phyloP scores from a whole-genome alignment of 352 stramenopile species.

The Aphanomyces euteiches region DNA sequence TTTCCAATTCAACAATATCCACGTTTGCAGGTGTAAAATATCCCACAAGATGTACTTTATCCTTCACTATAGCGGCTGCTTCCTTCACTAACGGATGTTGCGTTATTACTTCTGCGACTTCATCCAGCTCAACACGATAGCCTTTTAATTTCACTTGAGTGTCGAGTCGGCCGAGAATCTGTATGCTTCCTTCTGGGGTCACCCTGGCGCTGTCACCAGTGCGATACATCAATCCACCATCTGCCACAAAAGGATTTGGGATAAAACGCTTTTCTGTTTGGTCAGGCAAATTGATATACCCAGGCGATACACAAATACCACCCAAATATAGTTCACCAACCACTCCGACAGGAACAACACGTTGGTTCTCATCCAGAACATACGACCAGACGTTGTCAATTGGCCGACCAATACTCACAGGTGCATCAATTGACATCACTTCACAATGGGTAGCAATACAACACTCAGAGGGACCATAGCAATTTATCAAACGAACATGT shows the following conservation, averaged over 20 bases:
- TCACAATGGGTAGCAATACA: not conserved
- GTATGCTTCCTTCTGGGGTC: conserved; percentile 86
- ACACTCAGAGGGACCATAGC: not conserved
- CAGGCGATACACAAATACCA: conserved; percentile 74
- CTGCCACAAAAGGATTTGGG: conserved; percentile 50
- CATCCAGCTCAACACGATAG: conserved; percentile 91
- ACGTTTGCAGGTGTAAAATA: too few relatives aligned
- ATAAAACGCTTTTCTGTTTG: conserved; percentile 81
- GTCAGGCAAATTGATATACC: conserved; percentile 78
- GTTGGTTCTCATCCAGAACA: conserved; percentile 72
- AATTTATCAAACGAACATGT: not conserved
- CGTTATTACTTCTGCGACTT: conserved; percentile 86
- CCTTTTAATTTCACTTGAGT: conserved; percentile 96
- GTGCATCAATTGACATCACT: not conserved
- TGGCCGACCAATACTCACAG: conserved; percentile 52
- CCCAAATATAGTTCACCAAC: conserved; percentile 83
- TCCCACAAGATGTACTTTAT: conserved; percentile 88
- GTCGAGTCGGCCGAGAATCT: conserved; percentile 91
- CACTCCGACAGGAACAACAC: conserved; percentile 58
- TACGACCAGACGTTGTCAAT: conserved; percentile 71
- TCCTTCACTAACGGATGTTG: conserved; percentile 81
- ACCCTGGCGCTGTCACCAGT: conserved; percentile 90
- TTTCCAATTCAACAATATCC: too few relatives aligned
- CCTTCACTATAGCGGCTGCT: conserved; percentile 87
- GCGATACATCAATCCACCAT: conserved; percentile 87